Percentiles rank a stretch among this genome's conserved stretches.
phyloP scores from a whole-genome alignment of 371 early-diverging fungal species.

The Saksenaea vasiformis region DNA sequence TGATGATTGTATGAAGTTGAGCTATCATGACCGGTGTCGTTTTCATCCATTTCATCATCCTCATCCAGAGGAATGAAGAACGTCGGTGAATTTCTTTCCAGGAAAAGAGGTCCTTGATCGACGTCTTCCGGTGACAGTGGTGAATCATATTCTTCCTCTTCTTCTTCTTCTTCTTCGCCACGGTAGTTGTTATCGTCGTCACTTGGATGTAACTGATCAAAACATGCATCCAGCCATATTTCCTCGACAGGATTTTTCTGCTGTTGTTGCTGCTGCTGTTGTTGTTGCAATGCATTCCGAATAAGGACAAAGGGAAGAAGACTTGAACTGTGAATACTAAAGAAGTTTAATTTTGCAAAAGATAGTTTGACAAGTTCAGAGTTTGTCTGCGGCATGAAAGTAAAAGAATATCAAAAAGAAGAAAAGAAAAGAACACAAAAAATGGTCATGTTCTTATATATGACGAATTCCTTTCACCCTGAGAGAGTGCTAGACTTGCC shows the following conservation, averaged over 20 bases:
- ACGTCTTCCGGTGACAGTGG: constrained; percentile 7
- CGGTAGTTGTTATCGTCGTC: constrained; percentile 9
- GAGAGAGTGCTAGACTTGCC: no score
- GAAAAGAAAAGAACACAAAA: constrained; percentile 8
- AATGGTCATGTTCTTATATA: background rate
- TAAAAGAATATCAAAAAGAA: background rate
- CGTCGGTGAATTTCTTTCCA: constrained; percentile 1
- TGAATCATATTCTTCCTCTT: constrained; percentile 5
- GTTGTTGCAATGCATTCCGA: constrained; percentile 14
- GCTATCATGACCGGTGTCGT: background rate
- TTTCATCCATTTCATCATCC: constrained; percentile 10
- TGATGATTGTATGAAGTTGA: background rate
- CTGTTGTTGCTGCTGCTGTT: constrained; percentile 4
- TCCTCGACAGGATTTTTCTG: constrained; percentile 13
- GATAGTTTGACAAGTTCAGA: constrained; percentile 3
- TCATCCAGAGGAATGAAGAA: constrained; percentile 8
- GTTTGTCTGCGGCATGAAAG: constrained; percentile 2
- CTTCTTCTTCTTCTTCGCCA: constrained; percentile 1
- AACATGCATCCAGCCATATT: constrained; percentile 23
- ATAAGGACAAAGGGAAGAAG: constrained; percentile 22
- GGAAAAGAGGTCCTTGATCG: background rate
- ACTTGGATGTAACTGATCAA: constrained; percentile 12
- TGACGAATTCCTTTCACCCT: background rate
- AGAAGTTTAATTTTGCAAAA: constrained; percentile 16
- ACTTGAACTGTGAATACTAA: constrained; percentile 15